Conservation (phyloP, 1,284 basidiomycete genomes). For the Apiotrichum gamsii region DNA sequence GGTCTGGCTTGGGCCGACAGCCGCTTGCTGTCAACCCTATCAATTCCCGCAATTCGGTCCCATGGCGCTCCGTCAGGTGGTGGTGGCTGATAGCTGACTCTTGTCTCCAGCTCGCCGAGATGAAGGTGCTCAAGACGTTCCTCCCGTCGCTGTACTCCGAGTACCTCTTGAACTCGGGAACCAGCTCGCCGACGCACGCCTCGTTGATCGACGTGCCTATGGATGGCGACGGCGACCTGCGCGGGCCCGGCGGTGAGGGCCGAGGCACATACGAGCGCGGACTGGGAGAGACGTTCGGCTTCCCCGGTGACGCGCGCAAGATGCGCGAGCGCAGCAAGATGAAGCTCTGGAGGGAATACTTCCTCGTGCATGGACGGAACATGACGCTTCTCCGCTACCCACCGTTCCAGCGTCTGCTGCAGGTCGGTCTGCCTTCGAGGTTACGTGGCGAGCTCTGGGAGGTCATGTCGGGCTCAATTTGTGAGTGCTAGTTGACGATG, state of each 20-base stretch:
- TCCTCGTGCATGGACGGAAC: conserved; percentile 52
- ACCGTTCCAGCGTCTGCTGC: conserved; percentile 89
- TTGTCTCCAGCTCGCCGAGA: conserved; percentile 72
- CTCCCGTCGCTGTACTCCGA: conserved; percentile 93
- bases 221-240: conserved; percentile 55
- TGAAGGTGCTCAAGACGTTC: conserved; percentile 90
- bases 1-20: too few species aligned
- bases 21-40: too few species aligned
- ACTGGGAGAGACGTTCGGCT: conserved; percentile 79
- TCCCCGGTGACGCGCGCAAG: conserved; percentile 91
- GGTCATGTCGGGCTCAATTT: conserved; percentile 88
- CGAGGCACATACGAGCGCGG: conserved; percentile 65
- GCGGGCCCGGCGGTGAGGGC: conserved; percentile 49
- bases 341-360: conserved; percentile 91
- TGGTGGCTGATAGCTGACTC: not conserved
- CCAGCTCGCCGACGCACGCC: not conserved
- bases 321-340: conserved; percentile 94
- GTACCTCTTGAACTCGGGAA: conserved; percentile 55
- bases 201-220: conserved; percentile 23
- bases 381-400: conserved; percentile 79
- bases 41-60: too few species aligned
- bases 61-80: too few species aligned
- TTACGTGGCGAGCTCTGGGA: conserved; percentile 99
- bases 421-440: conserved; percentile 92
- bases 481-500: conserved; percentile 20